These are phyloP conservation scores for Kickxella alabastrina DNA, from an alignment of 192 early-diverging fungal species.

Conservation along the genomic window DNA sequence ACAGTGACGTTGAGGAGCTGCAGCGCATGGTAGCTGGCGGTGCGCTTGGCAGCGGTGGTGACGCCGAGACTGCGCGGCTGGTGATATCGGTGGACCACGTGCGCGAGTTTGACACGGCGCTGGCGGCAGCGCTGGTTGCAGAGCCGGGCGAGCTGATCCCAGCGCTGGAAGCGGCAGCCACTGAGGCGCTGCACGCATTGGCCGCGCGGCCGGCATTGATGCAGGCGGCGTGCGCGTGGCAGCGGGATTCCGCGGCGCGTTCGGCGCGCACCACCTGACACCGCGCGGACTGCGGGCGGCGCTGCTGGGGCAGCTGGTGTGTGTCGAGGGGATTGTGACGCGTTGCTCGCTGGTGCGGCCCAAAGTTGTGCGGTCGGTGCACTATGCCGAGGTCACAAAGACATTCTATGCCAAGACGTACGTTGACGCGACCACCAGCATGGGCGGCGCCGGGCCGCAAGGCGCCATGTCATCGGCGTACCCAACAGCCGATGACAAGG, in stretches of 20 bases:
- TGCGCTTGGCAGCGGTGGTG: not conserved
- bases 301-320: constrained; percentile 82
- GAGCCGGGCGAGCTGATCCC: constrained; percentile 82
- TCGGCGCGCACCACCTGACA: constrained; percentile 83
- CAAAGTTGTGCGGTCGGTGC: constrained; percentile 87
- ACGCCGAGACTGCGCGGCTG: constrained; percentile 53
- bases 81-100: constrained; percentile 89
- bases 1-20: constrained; percentile 35
- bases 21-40: constrained; percentile 6
- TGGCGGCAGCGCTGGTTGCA: constrained; percentile 67
- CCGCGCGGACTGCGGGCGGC: constrained; percentile 79
- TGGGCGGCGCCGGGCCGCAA: constrained; percentile 34
- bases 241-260: constrained; percentile 86
- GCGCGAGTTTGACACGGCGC: constrained; percentile 67
- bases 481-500: constrained; percentile 92
- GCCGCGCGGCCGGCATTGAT: constrained; percentile 15
- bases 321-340: constrained; percentile 96
- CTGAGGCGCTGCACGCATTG: constrained; percentile 11
- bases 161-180: constrained; percentile 63
- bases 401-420: constrained; percentile 83
- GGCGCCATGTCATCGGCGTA: constrained; percentile 53
- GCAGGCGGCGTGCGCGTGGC: constrained; percentile 41
- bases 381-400: constrained; percentile 84
- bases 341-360: constrained; percentile 95
- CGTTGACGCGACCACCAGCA: constrained; percentile 78